A percentile compares a stretch with the other conserved stretches of the same genome.
Conservation (phyloP, 441 rosid species). For the Bruguiera hainesii region DNA sequence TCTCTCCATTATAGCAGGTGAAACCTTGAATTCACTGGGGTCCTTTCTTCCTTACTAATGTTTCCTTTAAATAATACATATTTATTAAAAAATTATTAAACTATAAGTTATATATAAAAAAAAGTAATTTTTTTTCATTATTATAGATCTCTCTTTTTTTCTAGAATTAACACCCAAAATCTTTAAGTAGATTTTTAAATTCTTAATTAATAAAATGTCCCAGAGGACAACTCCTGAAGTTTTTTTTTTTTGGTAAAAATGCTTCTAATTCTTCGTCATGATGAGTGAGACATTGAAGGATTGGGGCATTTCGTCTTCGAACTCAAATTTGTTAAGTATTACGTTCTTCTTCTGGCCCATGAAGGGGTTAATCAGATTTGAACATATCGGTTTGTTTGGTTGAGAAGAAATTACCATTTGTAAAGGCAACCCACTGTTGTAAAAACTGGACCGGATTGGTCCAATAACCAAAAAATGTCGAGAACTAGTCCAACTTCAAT, state of each 20-base stretch:
- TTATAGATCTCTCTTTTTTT: too few species aligned
- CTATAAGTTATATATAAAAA: too few species aligned
- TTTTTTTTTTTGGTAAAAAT: background rate
- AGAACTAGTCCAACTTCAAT: too few species aligned
- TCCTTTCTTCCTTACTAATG: background rate
- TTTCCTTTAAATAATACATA: too few species aligned
- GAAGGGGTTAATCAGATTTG: background rate
- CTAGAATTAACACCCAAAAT: too few species aligned
- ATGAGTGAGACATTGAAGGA: background rate
- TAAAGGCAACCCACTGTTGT: background rate
- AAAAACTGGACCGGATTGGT: too few species aligned
- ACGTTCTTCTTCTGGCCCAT: background rate
- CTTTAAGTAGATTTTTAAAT: too few species aligned
- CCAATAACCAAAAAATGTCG: too few species aligned
- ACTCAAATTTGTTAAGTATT: background rate
- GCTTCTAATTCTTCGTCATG: background rate
- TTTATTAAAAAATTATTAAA: too few species aligned
- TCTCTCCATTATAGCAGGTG: conserved; percentile 7
- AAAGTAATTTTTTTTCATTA: too few species aligned
- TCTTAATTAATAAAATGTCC: too few species aligned
- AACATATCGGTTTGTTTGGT: background rate
- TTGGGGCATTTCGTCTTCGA: background rate
- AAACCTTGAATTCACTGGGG: conserved; percentile 11
- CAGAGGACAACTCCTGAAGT: too few species aligned
- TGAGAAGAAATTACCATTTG: conserved; percentile 1